Conservation (phyloP, 768 basidiomycete species). For the Xerocomellus amylosporus region DNA sequence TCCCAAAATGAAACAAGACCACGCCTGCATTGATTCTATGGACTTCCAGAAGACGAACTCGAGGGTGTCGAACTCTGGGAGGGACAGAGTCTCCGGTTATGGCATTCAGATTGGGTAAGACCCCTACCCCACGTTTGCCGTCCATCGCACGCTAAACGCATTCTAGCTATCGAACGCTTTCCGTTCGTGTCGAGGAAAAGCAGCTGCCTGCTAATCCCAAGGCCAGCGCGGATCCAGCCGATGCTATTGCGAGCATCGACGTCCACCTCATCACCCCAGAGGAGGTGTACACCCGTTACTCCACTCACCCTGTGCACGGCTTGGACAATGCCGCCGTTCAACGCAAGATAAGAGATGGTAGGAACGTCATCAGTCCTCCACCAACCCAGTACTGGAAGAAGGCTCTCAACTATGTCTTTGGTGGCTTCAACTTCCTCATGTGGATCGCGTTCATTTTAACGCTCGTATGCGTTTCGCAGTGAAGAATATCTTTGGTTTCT, state of each 20-base stretch:
- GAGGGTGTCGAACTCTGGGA: slow-evolving; percentile 13
- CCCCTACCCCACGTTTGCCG: background rate
- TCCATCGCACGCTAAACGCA: background rate
- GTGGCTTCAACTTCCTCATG: slow-evolving; percentile 56
- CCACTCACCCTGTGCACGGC: slow-evolving; percentile 42
- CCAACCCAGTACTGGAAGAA: slow-evolving; percentile 48
- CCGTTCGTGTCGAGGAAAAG: slow-evolving; percentile 39
- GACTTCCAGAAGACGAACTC: slow-evolving; percentile 18
- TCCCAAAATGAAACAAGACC: background rate
- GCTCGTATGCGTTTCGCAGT: slow-evolving; percentile 26
- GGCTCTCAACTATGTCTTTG: slow-evolving; percentile 50
- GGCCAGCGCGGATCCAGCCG: slow-evolving; percentile 30
- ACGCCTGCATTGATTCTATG: background rate
- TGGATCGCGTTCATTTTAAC: slow-evolving; percentile 50
- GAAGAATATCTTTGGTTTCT: background rate
- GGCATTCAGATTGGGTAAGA: slow-evolving; percentile 30
- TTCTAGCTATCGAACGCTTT: slow-evolving; percentile 41
- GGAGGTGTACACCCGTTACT: slow-evolving; percentile 44
- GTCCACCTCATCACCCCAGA: slow-evolving; percentile 44
- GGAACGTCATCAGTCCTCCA: slow-evolving; percentile 48
- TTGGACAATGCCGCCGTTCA: slow-evolving; percentile 42
- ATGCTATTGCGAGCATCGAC: slow-evolving; percentile 44
- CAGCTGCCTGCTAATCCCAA: slow-evolving; percentile 17
- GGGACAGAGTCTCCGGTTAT: slow-evolving; percentile 18
- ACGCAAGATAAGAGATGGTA: slow-evolving; percentile 36